These are phyloP conservation scores for Arthonia radiata DNA, from an alignment of 495 filamentous ascomycete genomes.

Conservation along the genomic window DNA sequence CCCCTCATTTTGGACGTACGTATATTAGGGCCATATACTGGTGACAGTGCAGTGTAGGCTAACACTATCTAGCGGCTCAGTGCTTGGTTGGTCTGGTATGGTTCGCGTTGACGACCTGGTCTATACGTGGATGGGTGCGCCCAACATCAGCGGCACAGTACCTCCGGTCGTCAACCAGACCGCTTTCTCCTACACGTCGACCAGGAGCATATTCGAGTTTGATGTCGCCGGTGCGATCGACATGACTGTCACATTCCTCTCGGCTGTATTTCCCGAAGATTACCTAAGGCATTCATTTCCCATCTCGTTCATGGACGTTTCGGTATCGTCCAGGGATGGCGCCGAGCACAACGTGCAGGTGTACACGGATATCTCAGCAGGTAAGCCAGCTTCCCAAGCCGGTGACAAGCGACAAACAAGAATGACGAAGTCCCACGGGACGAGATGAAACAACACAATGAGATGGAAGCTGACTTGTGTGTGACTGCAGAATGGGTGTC, in stretches of 20 bases:
- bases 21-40: conserved; percentile 3
- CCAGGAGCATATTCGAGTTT: conserved; percentile 30
- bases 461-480: conserved; percentile 3
- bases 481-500: conserved; percentile 27
- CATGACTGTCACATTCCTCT: conserved; percentile 32
- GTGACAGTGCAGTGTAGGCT: conserved; percentile 1
- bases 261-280: conserved; percentile 30
- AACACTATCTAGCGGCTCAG: conserved; percentile 14
- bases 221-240: conserved; percentile 20
- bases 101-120: conserved; percentile 28
- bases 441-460: too few species aligned
- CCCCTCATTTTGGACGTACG: conserved; percentile 32
- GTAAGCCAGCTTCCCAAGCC: conserved; percentile 13
- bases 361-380: conserved; percentile 35
- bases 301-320: conserved; percentile 31
- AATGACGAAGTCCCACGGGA: too few species aligned
- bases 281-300: conserved; percentile 27
- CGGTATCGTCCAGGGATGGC: conserved; percentile 27
- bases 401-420: background rate
- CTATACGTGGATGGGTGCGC: conserved; percentile 38
- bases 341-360: conserved; percentile 27
- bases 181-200: conserved; percentile 30
- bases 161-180: conserved; percentile 22
- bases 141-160: too few species aligned
- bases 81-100: conserved; percentile 28